phyloP scores from a whole-genome alignment of 1,139 yeast species.

The Magnusiomyces tetraspermus region DNA sequence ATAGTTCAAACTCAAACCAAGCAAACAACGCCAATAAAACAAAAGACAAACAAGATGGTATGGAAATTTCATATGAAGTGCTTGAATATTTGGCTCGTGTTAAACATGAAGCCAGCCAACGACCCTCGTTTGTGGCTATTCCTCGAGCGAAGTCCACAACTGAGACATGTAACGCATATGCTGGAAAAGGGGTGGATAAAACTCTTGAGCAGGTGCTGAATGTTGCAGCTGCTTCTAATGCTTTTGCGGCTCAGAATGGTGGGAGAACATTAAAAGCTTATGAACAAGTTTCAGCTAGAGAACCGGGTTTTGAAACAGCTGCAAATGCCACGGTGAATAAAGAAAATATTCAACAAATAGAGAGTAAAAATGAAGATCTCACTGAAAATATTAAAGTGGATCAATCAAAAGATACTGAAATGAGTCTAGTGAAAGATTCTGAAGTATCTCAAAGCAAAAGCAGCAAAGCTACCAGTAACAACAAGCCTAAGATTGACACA shows the following conservation, averaged over 20 bases:
- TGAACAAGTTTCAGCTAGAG: no score
- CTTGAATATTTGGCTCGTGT: conserved; percentile 4
- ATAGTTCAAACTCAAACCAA: neutral
- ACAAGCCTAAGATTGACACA: neutral
- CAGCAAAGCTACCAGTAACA: neutral
- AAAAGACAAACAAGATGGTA: conserved; percentile 10
- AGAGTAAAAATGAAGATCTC: no score
- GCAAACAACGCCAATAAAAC: neutral
- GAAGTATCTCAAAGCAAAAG: no score
- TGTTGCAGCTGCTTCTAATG: neutral
- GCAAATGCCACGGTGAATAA: no score
- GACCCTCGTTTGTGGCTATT: conserved; percentile 1
- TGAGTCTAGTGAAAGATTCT: no score
- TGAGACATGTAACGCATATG: conserved; percentile 6
- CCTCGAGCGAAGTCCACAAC: no score
- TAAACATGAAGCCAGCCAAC: neutral
- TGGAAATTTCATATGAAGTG: conserved; percentile 8
- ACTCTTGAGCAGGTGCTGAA: neutral
- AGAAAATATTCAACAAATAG: no score
- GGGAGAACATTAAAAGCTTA: no score
- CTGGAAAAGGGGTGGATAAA: neutral
- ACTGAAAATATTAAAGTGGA: no score
- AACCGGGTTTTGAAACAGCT: no score
- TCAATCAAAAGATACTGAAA: no score
- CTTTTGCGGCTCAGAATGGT: no score